Evolutionary conservation across 2,329 filamentous ascomycete species (phyloP).

Genomic region (Tolypocladium amazonense): DNA sequence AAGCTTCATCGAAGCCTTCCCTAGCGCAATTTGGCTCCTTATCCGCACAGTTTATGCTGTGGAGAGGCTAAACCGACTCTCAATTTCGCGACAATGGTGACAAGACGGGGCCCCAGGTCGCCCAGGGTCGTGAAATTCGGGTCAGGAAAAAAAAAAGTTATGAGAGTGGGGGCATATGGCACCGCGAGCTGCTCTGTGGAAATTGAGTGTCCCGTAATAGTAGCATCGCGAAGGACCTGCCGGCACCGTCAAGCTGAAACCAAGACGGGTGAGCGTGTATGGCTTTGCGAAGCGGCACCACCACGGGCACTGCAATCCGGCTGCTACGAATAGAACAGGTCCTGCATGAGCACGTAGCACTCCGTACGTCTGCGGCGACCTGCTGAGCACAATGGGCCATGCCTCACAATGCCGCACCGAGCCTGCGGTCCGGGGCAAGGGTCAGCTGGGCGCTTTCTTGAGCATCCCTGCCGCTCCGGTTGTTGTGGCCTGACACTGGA

Average conservation of each 20-base stretch:
- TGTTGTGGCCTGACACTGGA: neutral
- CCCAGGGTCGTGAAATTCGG: neutral
- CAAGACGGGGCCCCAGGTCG: neutral
- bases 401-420: neutral
- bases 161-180: neutral
- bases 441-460: neutral
- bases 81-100: neutral
- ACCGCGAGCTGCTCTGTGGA: neutral
- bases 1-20: slow-evolving; percentile 8
- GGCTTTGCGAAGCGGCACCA: neutral
- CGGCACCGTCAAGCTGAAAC: neutral
- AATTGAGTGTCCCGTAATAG: neutral
- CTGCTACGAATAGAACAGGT: neutral
- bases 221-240: neutral
- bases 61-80: neutral
- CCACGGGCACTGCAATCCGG: neutral
- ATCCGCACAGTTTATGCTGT: neutral
- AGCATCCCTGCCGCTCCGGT: neutral
- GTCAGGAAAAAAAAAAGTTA: neutral
- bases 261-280: neutral
- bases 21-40: neutral
- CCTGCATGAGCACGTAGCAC: neutral
- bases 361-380: neutral
- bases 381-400: neutral
- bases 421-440: neutral